Base-by-base conservation (phyloP, 257 asterid species). In the Asclepias syriaca region DNA sequence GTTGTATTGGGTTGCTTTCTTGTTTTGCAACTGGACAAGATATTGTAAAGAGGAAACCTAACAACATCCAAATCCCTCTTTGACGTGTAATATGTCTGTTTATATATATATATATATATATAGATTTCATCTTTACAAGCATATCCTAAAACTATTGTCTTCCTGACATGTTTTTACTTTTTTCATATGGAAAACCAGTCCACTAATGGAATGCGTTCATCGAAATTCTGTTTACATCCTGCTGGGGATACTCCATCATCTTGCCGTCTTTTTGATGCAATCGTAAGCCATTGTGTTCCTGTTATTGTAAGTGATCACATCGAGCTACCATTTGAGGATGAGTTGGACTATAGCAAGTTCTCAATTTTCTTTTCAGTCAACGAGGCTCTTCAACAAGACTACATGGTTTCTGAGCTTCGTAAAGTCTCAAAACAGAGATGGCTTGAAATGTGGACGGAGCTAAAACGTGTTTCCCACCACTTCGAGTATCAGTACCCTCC, bases 211-310 rank as follows among this genome's bases (percentile, higher is more conserved):
- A 95, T 95, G 98, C 97, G 89, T 6, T 79, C 84, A 10, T 91
- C 99, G 27, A 94, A 94, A 83, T 94, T 91, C 71, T 94, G 99
- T 72, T 85, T 94, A 55, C 80, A 94, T 68, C 97, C 97, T 12
- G 99, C 97, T 1, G 99, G 99, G 1, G 99, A 94, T 83, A 94
- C 97, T 8, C 99, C 99, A 48, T 94, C 99, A 69, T 94, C 99
- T 37, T 94, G 99, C 72, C 99, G 97, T 53, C 90, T 94, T 55
- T 94, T 94, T 60, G 99, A 94, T 80, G 92, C 97, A 32, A 88
- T 94, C 19, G 97, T 91, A 53, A 94, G 94, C 84, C 97, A 94
- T 82, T 94, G 99, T 55, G 84, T 94, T 68, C 99, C 99, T 21
- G 95, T 94, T 8, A 87, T 94, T 63, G 91, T 94, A 74, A 94